These are phyloP conservation scores for Diutina scorzettiae DNA, from an alignment of 1,139 yeast species.

Conservation along the genomic window DNA sequence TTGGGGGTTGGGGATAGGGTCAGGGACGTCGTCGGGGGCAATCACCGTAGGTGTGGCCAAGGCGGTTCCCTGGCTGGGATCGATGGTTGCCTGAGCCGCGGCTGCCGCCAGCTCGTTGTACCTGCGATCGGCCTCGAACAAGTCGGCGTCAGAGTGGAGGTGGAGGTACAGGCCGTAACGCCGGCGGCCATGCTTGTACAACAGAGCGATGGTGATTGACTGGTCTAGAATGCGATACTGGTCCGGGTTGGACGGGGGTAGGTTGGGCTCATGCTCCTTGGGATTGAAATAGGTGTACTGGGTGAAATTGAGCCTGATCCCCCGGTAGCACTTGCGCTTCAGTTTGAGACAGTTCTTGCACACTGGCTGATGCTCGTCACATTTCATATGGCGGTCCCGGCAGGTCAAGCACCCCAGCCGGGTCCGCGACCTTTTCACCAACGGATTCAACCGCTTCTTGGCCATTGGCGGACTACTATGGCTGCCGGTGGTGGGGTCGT, in stretches of 20 bases:
- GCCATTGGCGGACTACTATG: neutral
- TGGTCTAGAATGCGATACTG: slow-evolving; percentile 2
- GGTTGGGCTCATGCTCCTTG: slow-evolving; percentile 9
- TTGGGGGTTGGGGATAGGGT: neutral
- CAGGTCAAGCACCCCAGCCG: slow-evolving; percentile 38
- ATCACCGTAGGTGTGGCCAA: no score
- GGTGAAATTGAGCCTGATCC: slow-evolving; percentile 33
- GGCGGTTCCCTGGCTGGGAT: no score
- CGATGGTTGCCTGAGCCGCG: neutral
- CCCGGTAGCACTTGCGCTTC: slow-evolving; percentile 31
- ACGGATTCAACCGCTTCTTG: slow-evolving; percentile 6
- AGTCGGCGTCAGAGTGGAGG: neutral
- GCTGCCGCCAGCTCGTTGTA: slow-evolving; percentile 1
- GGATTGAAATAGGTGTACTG: slow-evolving; percentile 33
- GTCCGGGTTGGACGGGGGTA: neutral
- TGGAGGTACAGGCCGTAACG: slow-evolving; percentile 4
- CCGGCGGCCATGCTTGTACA: slow-evolving; percentile 1
- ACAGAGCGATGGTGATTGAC: slow-evolving; percentile 6
- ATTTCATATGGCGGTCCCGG: slow-evolving; percentile 37
- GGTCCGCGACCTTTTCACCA: slow-evolving; percentile 16
- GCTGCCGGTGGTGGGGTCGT: neutral
- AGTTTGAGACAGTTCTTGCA: slow-evolving; percentile 34
- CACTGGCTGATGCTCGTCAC: slow-evolving; percentile 36
- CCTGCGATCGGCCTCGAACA: slow-evolving; percentile 3
- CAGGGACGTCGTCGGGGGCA: neutral